phyloP scores from a whole-genome alignment of 2,329 filamentous ascomycete genomes.

The Westerdykella sp. region DNA sequence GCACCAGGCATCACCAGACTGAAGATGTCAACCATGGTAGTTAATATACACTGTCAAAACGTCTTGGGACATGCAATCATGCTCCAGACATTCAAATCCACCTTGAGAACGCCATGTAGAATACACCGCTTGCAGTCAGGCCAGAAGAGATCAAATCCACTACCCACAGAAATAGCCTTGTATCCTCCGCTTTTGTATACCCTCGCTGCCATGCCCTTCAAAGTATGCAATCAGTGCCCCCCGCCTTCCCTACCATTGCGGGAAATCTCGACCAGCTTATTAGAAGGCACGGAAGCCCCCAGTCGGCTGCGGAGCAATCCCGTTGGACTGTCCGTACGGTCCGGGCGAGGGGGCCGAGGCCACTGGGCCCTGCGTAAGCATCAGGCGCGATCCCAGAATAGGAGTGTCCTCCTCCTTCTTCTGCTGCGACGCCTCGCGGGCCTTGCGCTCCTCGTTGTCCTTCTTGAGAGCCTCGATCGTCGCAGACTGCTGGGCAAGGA shows the following conservation, averaged over 20 bases:
- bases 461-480: conserved; percentile 80
- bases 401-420: conserved; percentile 91
- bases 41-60: background rate
- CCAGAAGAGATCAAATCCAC: too few species aligned
- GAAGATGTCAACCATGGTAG: background rate
- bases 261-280: conserved; percentile 12
- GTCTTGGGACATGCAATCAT: background rate
- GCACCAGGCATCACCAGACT: background rate
- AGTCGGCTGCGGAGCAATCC: conserved; percentile 82
- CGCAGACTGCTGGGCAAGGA: conserved; percentile 82
- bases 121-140: too few species aligned
- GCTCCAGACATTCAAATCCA: background rate
- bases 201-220: background rate
- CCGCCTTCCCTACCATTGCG: background rate
- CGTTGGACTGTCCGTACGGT: conserved; percentile 74
- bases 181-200: too few species aligned
- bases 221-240: background rate
- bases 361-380: conserved; percentile 87
- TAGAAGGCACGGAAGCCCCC: conserved; percentile 47
- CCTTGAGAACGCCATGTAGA: background rate
- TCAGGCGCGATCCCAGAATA: conserved; percentile 83
- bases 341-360: conserved; percentile 54
- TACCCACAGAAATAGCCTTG: too few species aligned
- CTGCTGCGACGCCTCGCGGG: conserved; percentile 63
- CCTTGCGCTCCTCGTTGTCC: conserved; percentile 92